Percentiles rank a stretch among this genome's conserved stretches.
phyloP scores from a whole-genome alignment of 2,329 filamentous ascomycete species.

The Chrysoporthe austroafricana region DNA sequence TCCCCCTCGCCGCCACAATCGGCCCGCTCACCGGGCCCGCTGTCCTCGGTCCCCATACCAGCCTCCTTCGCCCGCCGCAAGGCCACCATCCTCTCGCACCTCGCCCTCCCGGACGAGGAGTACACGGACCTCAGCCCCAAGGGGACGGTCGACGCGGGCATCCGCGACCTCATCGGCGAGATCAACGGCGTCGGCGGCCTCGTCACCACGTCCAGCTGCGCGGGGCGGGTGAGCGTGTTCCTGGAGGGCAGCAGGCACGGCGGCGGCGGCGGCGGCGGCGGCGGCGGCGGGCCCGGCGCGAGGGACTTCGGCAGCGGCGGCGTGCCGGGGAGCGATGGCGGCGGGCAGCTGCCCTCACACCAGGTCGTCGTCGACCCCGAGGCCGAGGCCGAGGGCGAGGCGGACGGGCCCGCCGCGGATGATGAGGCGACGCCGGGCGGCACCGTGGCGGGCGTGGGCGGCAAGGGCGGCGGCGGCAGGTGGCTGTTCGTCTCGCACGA shows the following conservation, averaged over 20 bases:
- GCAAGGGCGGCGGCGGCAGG: constrained; percentile 80
- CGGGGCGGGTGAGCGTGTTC: constrained; percentile 85
- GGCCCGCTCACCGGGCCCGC: no score
- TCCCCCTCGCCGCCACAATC: no score
- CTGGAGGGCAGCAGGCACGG: constrained; percentile 70
- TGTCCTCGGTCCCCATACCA: constrained; percentile 26
- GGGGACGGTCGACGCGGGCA: constrained; percentile 79
- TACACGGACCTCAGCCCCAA: constrained; percentile 89
- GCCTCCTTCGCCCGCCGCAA: constrained; percentile 65
- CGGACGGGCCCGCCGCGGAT: not conserved
- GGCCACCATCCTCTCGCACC: constrained; percentile 69
- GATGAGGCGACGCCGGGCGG: constrained; percentile 22
- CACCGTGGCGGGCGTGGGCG: constrained; percentile 67
- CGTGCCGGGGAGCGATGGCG: constrained; percentile 22
- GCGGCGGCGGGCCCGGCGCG: constrained; percentile 7
- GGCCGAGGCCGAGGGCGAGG: not conserved
- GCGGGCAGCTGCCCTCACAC: constrained; percentile 31
- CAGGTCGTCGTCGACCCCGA: constrained; percentile 13
- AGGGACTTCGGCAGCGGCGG: constrained; percentile 26
- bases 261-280: constrained; percentile 19
- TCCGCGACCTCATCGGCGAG: constrained; percentile 75
- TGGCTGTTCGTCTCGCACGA: constrained; percentile 93
- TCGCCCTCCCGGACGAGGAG: constrained; percentile 68
- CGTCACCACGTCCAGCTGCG: constrained; percentile 92
- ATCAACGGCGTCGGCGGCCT: constrained; percentile 77